Evolutionary conservation across 2,329 filamentous ascomycete species (phyloP).

Genomic region (Xylariaceae sp.): DNA sequence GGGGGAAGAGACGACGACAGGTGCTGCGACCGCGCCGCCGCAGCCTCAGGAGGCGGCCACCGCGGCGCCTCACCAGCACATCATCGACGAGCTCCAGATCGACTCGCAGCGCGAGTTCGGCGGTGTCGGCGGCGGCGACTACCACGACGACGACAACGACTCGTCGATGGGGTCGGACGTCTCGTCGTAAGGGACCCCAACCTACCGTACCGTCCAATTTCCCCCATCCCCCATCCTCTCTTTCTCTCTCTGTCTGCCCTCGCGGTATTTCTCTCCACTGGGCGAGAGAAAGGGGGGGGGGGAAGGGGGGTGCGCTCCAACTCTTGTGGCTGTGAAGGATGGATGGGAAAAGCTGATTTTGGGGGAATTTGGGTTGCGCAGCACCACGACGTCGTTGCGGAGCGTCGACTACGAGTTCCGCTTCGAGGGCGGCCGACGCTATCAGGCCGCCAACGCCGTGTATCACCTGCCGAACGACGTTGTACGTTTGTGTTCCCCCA

Average conservation of each 20-base stretch:
- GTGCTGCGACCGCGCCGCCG: background rate
- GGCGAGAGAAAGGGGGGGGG: too few species aligned
- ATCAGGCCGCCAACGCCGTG: slow-evolving; percentile 11
- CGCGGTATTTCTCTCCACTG: too few species aligned
- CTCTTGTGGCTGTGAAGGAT: too few species aligned
- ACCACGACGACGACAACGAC: too few species aligned
- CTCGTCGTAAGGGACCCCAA: slow-evolving; percentile 7
- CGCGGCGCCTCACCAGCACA: slow-evolving; percentile 1
- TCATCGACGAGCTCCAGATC: slow-evolving; percentile 10
- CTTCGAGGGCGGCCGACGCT: slow-evolving; percentile 11
- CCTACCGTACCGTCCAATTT: too few species aligned
- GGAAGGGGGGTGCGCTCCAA: too few species aligned
- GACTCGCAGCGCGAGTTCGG: slow-evolving; percentile 6
- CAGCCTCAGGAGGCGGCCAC: background rate
- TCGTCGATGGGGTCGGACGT: slow-evolving; percentile 13
- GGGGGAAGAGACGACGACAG: too few species aligned
- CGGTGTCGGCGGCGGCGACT: too few species aligned
- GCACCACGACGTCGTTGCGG: slow-evolving; percentile 12
- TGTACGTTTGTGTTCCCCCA: slow-evolving; percentile 6
- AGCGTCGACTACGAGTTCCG: slow-evolving; percentile 8
- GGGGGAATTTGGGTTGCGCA: background rate
- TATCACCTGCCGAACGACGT: slow-evolving; percentile 15
- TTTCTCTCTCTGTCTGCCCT: too few species aligned
- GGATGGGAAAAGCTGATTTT: background rate
- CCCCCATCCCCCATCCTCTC: too few species aligned